phyloP scores from a whole-genome alignment of 805 yeast species.

The Pichia eremophila region DNA sequence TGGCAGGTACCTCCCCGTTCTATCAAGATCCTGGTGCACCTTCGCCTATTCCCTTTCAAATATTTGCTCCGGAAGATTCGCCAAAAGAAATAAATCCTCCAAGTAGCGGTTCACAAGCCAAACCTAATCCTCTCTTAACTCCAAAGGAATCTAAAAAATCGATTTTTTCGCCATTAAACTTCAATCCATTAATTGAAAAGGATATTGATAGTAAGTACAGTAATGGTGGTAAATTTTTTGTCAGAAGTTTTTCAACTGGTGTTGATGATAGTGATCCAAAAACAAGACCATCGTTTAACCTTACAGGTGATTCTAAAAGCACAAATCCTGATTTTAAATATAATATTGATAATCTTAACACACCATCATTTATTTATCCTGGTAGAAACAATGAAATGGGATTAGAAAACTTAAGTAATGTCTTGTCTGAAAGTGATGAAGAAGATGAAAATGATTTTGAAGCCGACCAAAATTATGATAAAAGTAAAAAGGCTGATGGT shows the following conservation, averaged over 20 bases:
- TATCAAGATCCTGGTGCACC: conserved; percentile 85
- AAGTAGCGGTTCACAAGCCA: conserved; percentile 4
- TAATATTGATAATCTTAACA: background rate
- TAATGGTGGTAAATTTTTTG: conserved; percentile 84
- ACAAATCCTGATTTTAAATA: no score
- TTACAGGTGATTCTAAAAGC: no score
- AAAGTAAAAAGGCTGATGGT: conserved; percentile 8
- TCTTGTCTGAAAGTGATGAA: conserved; percentile 24
- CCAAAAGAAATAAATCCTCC: conserved; percentile 10
- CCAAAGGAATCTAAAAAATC: conserved; percentile 41
- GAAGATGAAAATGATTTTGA: background rate
- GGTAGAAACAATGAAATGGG: background rate
- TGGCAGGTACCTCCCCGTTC: conserved; percentile 32
- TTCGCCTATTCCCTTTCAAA: conserved; percentile 49
- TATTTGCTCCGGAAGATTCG: conserved; percentile 28
- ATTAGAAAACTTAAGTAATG: conserved; percentile 6
- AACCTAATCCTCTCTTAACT: conserved; percentile 12
- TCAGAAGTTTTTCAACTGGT: conserved; percentile 18
- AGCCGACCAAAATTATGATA: conserved; percentile 11
- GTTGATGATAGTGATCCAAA: background rate
- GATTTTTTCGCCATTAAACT: conserved; percentile 71
- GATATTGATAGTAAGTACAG: conserved; percentile 80
- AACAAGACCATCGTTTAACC: background rate
- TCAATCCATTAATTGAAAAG: conserved; percentile 69
- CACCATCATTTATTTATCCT: background rate